These are phyloP conservation scores for Butyriboletus loyo DNA, from an alignment of 768 basidiomycete species.

Conservation along the genomic window DNA sequence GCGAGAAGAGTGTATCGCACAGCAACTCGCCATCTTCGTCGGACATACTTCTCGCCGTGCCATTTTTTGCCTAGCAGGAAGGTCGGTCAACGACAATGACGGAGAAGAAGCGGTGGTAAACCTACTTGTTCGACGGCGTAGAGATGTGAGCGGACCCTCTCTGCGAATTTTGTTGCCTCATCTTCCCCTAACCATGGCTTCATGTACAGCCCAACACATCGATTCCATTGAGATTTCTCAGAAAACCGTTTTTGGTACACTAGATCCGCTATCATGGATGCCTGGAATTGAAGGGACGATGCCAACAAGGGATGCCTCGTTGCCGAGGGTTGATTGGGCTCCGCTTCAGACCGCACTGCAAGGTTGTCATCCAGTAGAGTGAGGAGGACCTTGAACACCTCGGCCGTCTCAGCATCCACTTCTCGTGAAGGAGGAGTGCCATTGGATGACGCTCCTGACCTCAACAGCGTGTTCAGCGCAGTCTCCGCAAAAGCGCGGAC, in stretches of 20 bases:
- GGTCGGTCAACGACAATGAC: constrained; percentile 8
- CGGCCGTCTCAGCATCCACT: constrained; percentile 57
- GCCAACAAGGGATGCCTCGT: constrained; percentile 58
- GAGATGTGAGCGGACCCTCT: constrained; percentile 70
- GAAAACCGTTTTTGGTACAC: constrained; percentile 55
- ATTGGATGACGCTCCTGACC: constrained; percentile 77
- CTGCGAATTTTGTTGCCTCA: constrained; percentile 49
- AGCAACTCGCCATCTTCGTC: constrained; percentile 80
- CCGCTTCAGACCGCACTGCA: constrained; percentile 37
- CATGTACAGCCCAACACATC: constrained; percentile 71
- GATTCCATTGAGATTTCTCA: constrained; percentile 58
- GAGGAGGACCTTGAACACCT: constrained; percentile 53
- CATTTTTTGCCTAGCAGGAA: constrained; percentile 54
- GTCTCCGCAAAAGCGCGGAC: constrained; percentile 90
- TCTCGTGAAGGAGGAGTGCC: constrained; percentile 74
- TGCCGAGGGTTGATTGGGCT: constrained; percentile 50
- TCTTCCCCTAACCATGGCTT: constrained; percentile 64
- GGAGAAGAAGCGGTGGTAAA: constrained; percentile 8
- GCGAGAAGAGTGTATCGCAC: constrained; percentile 91
- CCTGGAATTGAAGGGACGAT: constrained; percentile 65
- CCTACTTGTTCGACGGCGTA: constrained; percentile 68
- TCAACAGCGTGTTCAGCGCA: constrained; percentile 74
- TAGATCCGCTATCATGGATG: constrained; percentile 75
- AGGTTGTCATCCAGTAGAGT: constrained; percentile 54
- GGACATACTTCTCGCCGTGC: constrained; percentile 37